phyloP scores from a whole-genome alignment of 2,329 filamentous ascomycete species.

The Knoxdaviesia proteae region DNA sequence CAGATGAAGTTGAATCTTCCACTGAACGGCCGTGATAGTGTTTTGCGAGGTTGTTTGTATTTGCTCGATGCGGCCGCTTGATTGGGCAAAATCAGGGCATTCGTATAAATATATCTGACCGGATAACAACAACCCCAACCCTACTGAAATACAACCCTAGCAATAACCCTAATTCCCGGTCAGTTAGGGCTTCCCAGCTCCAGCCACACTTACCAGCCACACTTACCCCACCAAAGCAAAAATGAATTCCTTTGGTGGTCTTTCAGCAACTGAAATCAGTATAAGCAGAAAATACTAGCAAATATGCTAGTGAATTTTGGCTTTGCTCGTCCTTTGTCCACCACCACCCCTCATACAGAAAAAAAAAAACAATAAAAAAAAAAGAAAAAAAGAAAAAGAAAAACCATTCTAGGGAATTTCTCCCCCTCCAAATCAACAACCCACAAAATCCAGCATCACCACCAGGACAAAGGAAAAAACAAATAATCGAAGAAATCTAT shows the following conservation, averaged over 20 bases:
- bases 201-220: too few species aligned
- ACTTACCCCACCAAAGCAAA: too few species aligned
- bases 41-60: background rate
- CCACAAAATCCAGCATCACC: slow-evolving; percentile 1
- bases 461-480: background rate
- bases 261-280: too few species aligned
- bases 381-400: background rate
- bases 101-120: background rate
- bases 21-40: background rate
- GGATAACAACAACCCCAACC: background rate
- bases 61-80: background rate
- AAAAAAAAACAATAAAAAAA: background rate
- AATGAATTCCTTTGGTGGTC: too few species aligned
- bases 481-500: too few species aligned
- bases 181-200: too few species aligned
- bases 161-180: background rate
- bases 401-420: background rate
- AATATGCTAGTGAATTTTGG: too few species aligned
- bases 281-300: too few species aligned
- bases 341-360: too few species aligned
- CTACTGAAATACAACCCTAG: background rate
- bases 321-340: too few species aligned
- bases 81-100: background rate
- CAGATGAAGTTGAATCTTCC: background rate
- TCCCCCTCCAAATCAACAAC: background rate